Evolutionary conservation across 2,329 filamentous ascomycete species (phyloP).

Genomic region (Colletotrichum musae): DNA sequence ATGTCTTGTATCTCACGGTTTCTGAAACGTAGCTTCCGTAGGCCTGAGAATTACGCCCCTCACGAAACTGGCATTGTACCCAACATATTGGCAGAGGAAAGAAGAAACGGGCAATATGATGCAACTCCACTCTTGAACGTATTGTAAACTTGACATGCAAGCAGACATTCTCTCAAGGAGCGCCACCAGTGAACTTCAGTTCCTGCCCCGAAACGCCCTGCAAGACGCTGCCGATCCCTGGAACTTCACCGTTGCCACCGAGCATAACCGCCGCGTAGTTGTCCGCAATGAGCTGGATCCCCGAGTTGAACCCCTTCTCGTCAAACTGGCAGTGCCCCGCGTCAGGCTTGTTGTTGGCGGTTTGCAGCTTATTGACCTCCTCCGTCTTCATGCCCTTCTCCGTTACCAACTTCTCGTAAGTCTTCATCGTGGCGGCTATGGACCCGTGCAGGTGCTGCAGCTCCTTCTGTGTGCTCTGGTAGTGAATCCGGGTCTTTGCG

Average conservation of each 20-base stretch:
- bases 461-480: slow-evolving; percentile 69
- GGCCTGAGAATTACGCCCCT: too few relatives aligned
- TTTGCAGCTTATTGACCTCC: slow-evolving; percentile 67
- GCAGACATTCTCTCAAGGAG: background rate
- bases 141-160: too few relatives aligned
- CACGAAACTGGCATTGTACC: too few relatives aligned
- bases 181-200: slow-evolving; percentile 51
- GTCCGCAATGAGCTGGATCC: slow-evolving; percentile 68
- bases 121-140: too few relatives aligned
- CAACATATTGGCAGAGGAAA: too few relatives aligned
- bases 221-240: slow-evolving; percentile 63
- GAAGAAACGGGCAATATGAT: too few relatives aligned
- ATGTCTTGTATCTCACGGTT: too few relatives aligned
- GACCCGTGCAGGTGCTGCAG: slow-evolving; percentile 61
- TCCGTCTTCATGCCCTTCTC: slow-evolving; percentile 57
- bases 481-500: slow-evolving; percentile 66
- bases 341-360: slow-evolving; percentile 68
- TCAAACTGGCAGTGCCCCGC: slow-evolving; percentile 74
- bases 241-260: slow-evolving; percentile 64
- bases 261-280: slow-evolving; percentile 68
- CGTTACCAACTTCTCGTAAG: slow-evolving; percentile 64
- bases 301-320: slow-evolving; percentile 64
- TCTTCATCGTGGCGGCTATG: slow-evolving; percentile 64
- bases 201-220: slow-evolving; percentile 64
- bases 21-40: too few relatives aligned